A percentile compares a stretch with the other conserved stretches of the same genome.
Conservation (phyloP, 306 rosid genomes). For the Acacia acuminata region DNA sequence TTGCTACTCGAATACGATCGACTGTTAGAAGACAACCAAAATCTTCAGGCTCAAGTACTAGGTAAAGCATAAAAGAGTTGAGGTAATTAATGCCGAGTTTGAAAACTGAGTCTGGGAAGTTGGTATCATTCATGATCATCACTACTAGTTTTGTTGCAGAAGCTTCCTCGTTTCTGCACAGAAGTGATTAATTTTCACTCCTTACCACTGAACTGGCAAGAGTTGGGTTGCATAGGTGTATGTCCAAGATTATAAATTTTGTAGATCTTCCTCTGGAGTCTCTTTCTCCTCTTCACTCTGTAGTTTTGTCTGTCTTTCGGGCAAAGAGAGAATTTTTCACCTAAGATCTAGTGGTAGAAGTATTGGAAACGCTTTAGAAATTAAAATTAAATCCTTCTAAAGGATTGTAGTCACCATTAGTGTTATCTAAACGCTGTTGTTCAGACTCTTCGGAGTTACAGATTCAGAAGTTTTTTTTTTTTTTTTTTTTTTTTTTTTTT, state of each 20-base stretch:
- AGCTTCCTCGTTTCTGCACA: not conserved
- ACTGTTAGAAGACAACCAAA: conserved; percentile 83
- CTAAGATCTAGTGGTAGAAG: not conserved
- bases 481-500: too few species aligned
- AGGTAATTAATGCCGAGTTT: conserved; percentile 25
- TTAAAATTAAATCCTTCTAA: not conserved
- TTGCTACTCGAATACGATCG: conserved; percentile 79
- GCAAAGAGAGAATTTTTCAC: not conserved
- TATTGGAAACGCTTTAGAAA: not conserved
- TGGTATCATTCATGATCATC: conserved; percentile 16
- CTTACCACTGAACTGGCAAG: conserved; percentile 23
- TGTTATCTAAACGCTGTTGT: not conserved
- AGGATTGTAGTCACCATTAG: not conserved
- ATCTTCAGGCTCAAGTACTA: conserved; percentile 63
- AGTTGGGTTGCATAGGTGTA: not conserved
- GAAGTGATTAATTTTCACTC: conserved; percentile 25
- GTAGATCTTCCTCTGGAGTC: conserved; percentile 6
- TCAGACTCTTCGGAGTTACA: not conserved
- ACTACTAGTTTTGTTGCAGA: conserved; percentile 26
- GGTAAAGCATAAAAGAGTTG: conserved; percentile 43
- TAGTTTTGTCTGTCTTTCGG: not conserved
- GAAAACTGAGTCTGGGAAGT: conserved; percentile 25
- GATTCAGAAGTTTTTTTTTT: not conserved
- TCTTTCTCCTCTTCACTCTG: not conserved
- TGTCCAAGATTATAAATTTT: conserved; percentile 20